Evolutionary conservation across 139 green algal genomes (phyloP), one percentile per base, ranked within the genome.

Genomic region (Limnomonas spitsbergensis): DNA sequence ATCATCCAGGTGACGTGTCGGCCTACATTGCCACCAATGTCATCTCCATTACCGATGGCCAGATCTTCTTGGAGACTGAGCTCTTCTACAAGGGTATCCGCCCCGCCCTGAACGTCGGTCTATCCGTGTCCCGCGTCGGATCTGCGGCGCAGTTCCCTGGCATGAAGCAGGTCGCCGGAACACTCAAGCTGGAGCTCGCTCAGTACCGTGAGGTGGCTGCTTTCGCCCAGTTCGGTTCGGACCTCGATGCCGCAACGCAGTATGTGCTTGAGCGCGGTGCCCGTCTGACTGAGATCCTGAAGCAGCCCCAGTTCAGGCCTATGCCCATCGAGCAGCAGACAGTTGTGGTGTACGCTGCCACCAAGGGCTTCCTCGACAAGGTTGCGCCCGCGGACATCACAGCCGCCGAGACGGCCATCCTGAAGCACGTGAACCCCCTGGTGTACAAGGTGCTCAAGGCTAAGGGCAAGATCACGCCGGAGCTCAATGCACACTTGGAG

Each of bases 1-100:
- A 61, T 61, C 47, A 61, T 75, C 34, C 83, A 69, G 85, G 85
- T 84, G 90, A 93, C 66, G 91, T 97, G 74, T 96, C 92, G 1
- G 91, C 92, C 6, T 97, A 96, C 86, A 97, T 97, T 66, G 90
- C 92, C 75, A 96, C 92, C 75, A 97, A 97, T 82, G 92, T 97
- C 53, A 97, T 97, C 79, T 97, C 92, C 68, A 97, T 97, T 81
- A 96, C 92, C 0, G 92, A 96, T 82, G 91, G 91, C 39, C 93
- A 97, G 86, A 96, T 97, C 69, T 97, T 96, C 87, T 81, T 97
- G 70, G 90, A 94, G 84, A 94, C 92, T 73, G 91, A 96, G 84
- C 84, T 97, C 38, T 97, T 97, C 86, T 95, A 96, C 85, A 91
- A 92, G 81, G 92, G 90, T 86, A 94, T 97, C 80, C 90, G 92